Evolutionary conservation across 192 early-diverging fungal species (phyloP), one percentile per base, ranked within the genome.

Genomic region (Backusella westeae): DNA sequence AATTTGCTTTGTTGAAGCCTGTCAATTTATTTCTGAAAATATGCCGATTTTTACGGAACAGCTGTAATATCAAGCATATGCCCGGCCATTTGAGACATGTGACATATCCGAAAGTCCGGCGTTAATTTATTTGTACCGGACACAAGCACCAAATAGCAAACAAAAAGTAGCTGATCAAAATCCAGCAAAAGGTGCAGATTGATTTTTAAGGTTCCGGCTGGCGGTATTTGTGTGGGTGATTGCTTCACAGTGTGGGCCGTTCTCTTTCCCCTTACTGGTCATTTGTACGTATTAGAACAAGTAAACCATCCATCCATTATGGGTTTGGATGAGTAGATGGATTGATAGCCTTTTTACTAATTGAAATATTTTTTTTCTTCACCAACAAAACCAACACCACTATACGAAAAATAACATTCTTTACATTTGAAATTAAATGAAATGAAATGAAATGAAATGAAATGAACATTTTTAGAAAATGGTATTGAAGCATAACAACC

Each of bases 401-500:
- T 59, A 53, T 9, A 63, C 26, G 23, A 63, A 63, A 12, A 29
- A 29, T 63, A 63, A 12, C 29, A 63, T 63, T 63, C 9, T 29
- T 26, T 23, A 23, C 53, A 8, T 29, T 63, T 29, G 56, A 59
- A 49, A 17, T 5, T 49, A 19, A 49, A 49, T 29, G 0, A 29
- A 32, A 39, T 39, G 9, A 39, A 10, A 39, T 44, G 15, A 44
- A 44, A 49, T 49, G 46, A 49, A 23, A 23, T 23, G 23, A 23
- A 23, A 23, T 23, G 23, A 23, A 23, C 15, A n/a, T 49, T 21
- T 41, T 49, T 69, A 79, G 73, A 79, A 44, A 32, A 81, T 81
- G 80, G 80, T 81, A 72, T 81, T 95, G 92, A 96, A 93, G 90
- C 95, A 96, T 91, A 98, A 97, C 92, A 96, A 96, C 85, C 89